Percentiles rank a stretch among this genome's conserved stretches.
Evolutionary conservation across 805 yeast genomes (phyloP).

Genomic region (Candida vartiovaarae): DNA sequence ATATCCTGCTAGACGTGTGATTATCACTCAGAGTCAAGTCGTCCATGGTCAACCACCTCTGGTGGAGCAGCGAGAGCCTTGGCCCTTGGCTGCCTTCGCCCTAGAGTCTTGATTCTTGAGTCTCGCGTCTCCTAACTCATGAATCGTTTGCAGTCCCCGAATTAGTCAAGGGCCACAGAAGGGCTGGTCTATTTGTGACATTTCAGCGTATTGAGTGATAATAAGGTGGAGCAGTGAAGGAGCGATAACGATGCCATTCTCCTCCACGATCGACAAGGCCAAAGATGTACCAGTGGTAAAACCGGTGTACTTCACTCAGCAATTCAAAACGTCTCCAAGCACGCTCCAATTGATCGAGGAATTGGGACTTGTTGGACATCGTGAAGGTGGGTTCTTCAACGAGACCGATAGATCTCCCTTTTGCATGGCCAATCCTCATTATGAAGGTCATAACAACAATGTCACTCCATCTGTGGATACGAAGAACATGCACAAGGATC

Average conservation of each 20-base stretch:
- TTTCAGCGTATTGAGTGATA: no score
- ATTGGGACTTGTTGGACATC: conserved; percentile 35
- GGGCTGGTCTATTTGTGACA: no score
- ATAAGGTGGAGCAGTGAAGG: no score
- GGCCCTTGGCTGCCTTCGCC: no score
- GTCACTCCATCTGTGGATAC: neutral
- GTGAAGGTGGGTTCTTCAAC: conserved; percentile 51
- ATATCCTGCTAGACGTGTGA: no score
- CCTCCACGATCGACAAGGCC: conserved; percentile 12
- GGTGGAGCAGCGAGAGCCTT: no score
- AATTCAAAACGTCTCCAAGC: conserved; percentile 9
- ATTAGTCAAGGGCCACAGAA: no score
- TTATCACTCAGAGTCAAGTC: no score
- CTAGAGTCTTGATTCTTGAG: no score
- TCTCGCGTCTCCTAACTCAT: no score
- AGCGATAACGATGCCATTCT: neutral
- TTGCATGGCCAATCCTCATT: conserved; percentile 30
- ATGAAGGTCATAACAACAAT: neutral
- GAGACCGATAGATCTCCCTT: conserved; percentile 50
- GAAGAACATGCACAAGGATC: conserved; percentile 1
- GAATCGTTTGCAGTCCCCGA: no score
- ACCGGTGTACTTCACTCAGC: conserved; percentile 8
- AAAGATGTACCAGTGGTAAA: neutral
- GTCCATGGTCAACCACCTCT: no score
- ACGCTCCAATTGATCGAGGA: conserved; percentile 29